phyloP scores from a whole-genome alignment of 306 rosid genomes.

The Quercus aquifolioides region DNA sequence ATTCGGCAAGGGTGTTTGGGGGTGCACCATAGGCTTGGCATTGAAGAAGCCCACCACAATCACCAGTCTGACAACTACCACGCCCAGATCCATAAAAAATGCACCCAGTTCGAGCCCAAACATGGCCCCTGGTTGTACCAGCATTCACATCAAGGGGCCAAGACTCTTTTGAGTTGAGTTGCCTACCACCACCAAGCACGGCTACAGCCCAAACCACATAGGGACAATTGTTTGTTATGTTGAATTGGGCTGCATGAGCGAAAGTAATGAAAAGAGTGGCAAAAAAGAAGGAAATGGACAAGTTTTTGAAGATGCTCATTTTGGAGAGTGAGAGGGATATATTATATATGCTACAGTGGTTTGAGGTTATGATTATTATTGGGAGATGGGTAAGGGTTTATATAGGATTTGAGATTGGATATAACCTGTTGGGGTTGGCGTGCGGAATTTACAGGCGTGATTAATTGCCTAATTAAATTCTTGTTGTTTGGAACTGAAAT shows the following conservation, averaged over 20 bases:
- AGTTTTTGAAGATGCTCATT: conserved; percentile 14
- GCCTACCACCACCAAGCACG: conserved; percentile 40
- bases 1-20: conserved; percentile 19
- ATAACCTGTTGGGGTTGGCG: background rate
- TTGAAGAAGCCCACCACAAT: conserved; percentile 35
- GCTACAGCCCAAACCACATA: conserved; percentile 61
- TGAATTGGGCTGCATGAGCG: conserved; percentile 28
- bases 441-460: no score
- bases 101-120: conserved; percentile 80
- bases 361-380: background rate
- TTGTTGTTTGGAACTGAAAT: no score
- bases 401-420: background rate
- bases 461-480: no score
- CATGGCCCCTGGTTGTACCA: conserved; percentile 33
- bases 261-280: conserved; percentile 7
- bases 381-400: conserved; percentile 9
- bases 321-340: background rate
- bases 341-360: background rate
- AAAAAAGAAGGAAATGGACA: conserved; percentile 12
- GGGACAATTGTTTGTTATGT: conserved; percentile 44
- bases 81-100: conserved; percentile 33
- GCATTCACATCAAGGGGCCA: conserved; percentile 34
- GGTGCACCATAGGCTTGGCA: conserved; percentile 30
- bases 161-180: conserved; percentile 21
- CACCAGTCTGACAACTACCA: conserved; percentile 58